Base-by-base conservation (phyloP, 148 eudicot species). In the Chenopodium album region DNA sequence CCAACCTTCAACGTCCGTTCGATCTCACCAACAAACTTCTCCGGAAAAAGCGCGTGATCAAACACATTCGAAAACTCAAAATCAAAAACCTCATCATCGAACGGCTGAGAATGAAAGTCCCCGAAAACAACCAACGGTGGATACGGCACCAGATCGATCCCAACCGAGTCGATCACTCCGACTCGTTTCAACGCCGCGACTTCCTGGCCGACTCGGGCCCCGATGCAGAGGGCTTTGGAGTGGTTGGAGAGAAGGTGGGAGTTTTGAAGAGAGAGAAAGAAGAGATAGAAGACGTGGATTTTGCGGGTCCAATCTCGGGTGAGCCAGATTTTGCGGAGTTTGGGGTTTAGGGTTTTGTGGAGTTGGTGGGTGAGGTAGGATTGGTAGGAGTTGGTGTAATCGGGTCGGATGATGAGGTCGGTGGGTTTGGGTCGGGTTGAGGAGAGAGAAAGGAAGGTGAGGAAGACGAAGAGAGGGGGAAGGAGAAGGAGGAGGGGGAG, bases 121-220 rank as follows among this genome's bases (percentile, higher is more conserved):
- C 98, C 98, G 16, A 85, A 62, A 6, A 94, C 19, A 0, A 94
- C 98, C 28, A 90, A 79, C 3, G 98, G 98, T 2, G 98, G 98
- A 76, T 78, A 87, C 1, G 97, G 97, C 16, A 94, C 98, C 19
- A 94, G 82, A 63, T 94, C 96, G 23, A 94, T 86, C 8, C 98
- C 98, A 1, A 94, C 69, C 3, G 98, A 88, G 84, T 91, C 88
- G 14, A 64, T 44, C 6, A 92, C 93, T 8, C 97, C 98, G 64
- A 94, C 82, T 62, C 80, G 74, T 37, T 77, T 85, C 23, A 94
- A 32, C 1, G 97, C 97, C 20, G 76, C 91, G 3, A 92, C 98
- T 72, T 94, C 98, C 22, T 94, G 98, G 19, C 97, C 97, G 78
- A 94, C 90, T 59, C 97, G 84, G 14, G 98, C 93, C 17, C 98